Percentiles rank a stretch among this genome's conserved stretches.
Evolutionary conservation across 1,284 basidiomycete species (phyloP).

Genomic region (Lentinus polychrous): DNA sequence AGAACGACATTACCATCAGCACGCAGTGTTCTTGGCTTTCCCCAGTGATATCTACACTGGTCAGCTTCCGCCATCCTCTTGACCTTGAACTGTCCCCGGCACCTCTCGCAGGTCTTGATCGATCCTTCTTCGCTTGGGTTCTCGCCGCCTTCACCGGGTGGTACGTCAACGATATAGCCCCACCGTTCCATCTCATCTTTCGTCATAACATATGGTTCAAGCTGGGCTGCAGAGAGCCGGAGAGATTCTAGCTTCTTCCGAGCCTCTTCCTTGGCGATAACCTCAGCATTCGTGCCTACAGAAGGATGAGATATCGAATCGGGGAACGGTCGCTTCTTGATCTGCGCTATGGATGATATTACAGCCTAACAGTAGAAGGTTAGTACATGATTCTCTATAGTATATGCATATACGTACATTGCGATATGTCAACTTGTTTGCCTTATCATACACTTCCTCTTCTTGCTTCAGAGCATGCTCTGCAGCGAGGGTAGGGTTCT

Average conservation of each 20-base stretch:
- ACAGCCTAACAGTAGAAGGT: conserved; percentile 44
- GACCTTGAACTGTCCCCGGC: conserved; percentile 62
- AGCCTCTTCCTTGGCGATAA: conserved; percentile 50
- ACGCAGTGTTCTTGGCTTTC: conserved; percentile 43
- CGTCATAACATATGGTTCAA: conserved; percentile 57
- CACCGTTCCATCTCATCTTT: conserved; percentile 54
- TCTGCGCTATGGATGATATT: conserved; percentile 62
- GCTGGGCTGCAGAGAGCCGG: conserved; percentile 43
- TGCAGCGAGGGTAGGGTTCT: conserved; percentile 51
- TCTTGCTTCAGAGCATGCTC: conserved; percentile 77
- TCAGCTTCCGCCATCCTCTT: conserved; percentile 49
- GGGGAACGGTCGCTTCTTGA: conserved; percentile 69
- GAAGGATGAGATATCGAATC: conserved; percentile 60
- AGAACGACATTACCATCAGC: conserved; percentile 45
- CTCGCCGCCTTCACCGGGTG: conserved; percentile 52
- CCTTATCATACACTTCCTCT: conserved; percentile 63
- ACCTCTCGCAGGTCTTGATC: conserved; percentile 71
- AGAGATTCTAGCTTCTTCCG: conserved; percentile 53
- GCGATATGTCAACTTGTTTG: conserved; percentile 72
- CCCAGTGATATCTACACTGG: conserved; percentile 82
- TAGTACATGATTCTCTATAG: conserved; percentile 5
- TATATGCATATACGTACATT: conserved; percentile 41
- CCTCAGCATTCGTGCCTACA: conserved; percentile 73
- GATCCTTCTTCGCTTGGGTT: conserved; percentile 64
- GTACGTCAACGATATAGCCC: conserved; percentile 70